Evolutionary conservation across 495 filamentous ascomycete species (phyloP).

Genomic region (Rhizodiscina lignyota): DNA sequence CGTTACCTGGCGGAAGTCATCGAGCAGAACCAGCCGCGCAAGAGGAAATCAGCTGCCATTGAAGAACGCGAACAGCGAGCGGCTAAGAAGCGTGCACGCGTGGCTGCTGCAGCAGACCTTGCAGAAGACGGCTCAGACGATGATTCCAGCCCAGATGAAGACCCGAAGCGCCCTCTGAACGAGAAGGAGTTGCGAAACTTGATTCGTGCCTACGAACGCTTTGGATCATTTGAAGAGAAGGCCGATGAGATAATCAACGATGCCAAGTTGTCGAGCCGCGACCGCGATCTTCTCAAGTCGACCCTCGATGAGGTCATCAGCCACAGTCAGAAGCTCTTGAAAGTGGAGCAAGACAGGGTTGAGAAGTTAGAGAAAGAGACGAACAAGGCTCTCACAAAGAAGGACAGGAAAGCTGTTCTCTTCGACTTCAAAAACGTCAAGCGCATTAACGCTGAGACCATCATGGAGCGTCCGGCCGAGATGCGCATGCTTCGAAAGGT

Average conservation of each 20-base stretch:
- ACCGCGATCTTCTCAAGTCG: constrained; percentile 54
- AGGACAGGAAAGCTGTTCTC: constrained; percentile 88
- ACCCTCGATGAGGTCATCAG: constrained; percentile 58
- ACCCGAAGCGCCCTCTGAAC: constrained; percentile 71
- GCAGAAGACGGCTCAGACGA: constrained; percentile 40
- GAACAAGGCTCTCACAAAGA: constrained; percentile 70
- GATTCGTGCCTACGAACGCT: constrained; percentile 70
- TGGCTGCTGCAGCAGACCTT: constrained; percentile 35
- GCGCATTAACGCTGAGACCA: constrained; percentile 85
- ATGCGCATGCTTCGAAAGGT: constrained; percentile 69
- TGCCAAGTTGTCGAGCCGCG: constrained; percentile 63
- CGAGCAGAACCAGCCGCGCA: constrained; percentile 74
- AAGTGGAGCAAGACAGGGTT: constrained; percentile 46
- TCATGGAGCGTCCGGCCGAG: constrained; percentile 74
- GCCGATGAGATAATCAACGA: constrained; percentile 73
- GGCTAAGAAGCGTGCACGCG: constrained; percentile 80
- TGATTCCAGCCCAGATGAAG: constrained; percentile 35
- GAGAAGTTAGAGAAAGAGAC: constrained; percentile 45
- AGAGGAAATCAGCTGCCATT: constrained; percentile 52
- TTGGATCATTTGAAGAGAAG: constrained; percentile 72
- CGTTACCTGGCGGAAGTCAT: constrained; percentile 67
- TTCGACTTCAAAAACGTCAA: constrained; percentile 87
- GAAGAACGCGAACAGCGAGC: constrained; percentile 67
- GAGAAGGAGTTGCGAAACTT: constrained; percentile 88
- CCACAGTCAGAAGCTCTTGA: constrained; percentile 48